A percentile compares a stretch with the other conserved stretches of the same genome.
Evolutionary conservation across 192 early-diverging fungal species (phyloP).

Genomic region (Fimicolochytrium jonesii): DNA sequence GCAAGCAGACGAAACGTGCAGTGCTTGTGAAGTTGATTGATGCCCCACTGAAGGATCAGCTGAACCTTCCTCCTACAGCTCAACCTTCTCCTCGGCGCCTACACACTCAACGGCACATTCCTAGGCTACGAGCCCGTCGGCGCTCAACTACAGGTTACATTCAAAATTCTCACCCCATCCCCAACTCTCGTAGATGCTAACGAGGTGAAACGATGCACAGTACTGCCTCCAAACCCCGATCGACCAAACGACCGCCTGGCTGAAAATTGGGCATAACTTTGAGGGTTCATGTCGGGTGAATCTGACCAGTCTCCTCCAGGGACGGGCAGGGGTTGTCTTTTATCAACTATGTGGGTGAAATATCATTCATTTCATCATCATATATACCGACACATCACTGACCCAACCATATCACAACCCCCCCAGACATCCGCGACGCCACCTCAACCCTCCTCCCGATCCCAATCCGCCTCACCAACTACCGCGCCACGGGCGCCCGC

Average conservation of each 20-base stretch:
- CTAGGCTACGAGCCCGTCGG: conserved; percentile 38
- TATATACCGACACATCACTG: background rate
- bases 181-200: too few species aligned
- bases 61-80: too few species aligned
- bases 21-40: too few species aligned
- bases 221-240: too few species aligned
- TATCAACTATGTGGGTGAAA: conserved; percentile 46
- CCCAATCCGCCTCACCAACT: conserved; percentile 43
- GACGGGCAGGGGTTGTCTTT: conserved; percentile 30
- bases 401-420: too few species aligned
- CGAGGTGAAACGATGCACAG: too few species aligned
- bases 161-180: background rate
- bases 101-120: conserved; percentile 46
- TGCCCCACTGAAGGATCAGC: too few species aligned
- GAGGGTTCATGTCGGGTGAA: conserved; percentile 31
- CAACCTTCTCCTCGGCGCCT: conserved; percentile 39
- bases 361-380: conserved; percentile 5
- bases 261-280: conserved; percentile 36
- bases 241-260: conserved; percentile 20
- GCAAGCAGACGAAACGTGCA: too few species aligned
- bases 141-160: conserved; percentile 24
- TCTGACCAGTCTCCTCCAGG: conserved; percentile 18
- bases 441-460: conserved; percentile 32
- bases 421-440: conserved; percentile 28
- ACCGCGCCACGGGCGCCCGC: background rate